Evolutionary conservation across 2,329 filamentous ascomycete genomes (phyloP).

Genomic region (Didymella pinodella): DNA sequence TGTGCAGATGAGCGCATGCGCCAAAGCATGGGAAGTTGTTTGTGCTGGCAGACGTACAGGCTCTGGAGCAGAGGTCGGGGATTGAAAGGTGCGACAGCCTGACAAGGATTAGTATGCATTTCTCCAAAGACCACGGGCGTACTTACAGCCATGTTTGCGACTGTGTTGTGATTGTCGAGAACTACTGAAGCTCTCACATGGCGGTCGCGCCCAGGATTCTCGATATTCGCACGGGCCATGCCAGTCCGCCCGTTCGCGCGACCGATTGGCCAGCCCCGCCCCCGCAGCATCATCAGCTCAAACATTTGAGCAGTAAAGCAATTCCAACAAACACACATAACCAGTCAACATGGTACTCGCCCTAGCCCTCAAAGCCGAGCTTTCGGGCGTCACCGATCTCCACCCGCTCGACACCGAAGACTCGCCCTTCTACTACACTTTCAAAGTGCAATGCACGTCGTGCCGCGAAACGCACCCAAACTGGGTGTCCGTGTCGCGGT

Average conservation of each 20-base stretch:
- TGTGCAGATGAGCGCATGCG: background rate
- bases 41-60: conserved; percentile 66
- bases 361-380: conserved; percentile 50
- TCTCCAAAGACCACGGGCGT: background rate
- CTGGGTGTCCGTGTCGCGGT: conserved; percentile 83
- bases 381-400: conserved; percentile 79
- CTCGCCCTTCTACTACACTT: conserved; percentile 92
- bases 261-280: conserved; percentile 16
- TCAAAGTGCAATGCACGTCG: conserved; percentile 98
- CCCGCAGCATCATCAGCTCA: conserved; percentile 6
- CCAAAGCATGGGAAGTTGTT: background rate
- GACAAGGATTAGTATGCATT: conserved; percentile 25
- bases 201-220: conserved; percentile 23
- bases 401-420: conserved; percentile 82
- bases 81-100: conserved; percentile 82
- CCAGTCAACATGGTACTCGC: conserved; percentile 46
- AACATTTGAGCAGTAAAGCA: background rate
- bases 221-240: conserved; percentile 6
- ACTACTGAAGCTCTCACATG: conserved; percentile 1
- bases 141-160: conserved; percentile 52
- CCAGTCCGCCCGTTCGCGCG: background rate
- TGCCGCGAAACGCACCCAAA: conserved; percentile 92
- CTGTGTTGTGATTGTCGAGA: conserved; percentile 5
- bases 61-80: conserved; percentile 95
- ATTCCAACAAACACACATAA: background rate